phyloP scores from a whole-genome alignment of 371 early-diverging fungal species.

The Coemansia sp. region DNA sequence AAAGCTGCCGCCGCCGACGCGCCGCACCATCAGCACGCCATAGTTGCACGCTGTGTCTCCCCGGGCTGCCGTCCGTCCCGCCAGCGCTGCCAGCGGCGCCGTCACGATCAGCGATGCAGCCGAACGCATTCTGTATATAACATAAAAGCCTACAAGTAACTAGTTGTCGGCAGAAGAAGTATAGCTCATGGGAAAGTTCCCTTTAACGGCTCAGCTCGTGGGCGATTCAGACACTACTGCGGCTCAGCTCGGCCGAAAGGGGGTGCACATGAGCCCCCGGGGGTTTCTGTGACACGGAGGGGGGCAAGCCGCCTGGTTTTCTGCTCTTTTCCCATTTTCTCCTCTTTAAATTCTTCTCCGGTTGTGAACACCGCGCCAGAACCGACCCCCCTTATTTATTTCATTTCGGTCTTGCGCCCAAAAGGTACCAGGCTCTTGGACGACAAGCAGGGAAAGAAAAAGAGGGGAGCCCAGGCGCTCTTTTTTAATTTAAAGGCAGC shows the following conservation, averaged over 20 bases:
- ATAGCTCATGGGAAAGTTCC: no score
- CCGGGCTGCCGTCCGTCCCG: background rate
- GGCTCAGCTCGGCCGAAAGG: background rate
- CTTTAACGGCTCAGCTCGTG: no score
- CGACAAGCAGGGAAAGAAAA: background rate
- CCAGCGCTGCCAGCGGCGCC: slow-evolving; percentile 12
- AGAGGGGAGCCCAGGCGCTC: background rate
- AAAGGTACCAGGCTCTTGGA: background rate
- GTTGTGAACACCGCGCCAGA: background rate
- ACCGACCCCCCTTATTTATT: background rate
- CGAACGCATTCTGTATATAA: background rate
- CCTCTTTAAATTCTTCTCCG: background rate
- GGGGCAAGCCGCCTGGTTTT: background rate
- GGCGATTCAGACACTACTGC: no score
- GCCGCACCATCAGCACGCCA: slow-evolving; percentile 49
- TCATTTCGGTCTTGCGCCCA: background rate
- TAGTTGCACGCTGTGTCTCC: slow-evolving; percentile 25
- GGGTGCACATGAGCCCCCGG: background rate
- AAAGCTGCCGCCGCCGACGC: slow-evolving; percentile 44
- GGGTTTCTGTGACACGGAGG: background rate
- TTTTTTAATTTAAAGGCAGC: background rate
- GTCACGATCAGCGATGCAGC: slow-evolving; percentile 41
- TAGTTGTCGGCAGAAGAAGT: background rate
- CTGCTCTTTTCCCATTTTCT: background rate
- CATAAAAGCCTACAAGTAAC: background rate